Evolutionary conservation across 441 rosid species (phyloP).

Genomic region (Dalechampia spathulata): DNA sequence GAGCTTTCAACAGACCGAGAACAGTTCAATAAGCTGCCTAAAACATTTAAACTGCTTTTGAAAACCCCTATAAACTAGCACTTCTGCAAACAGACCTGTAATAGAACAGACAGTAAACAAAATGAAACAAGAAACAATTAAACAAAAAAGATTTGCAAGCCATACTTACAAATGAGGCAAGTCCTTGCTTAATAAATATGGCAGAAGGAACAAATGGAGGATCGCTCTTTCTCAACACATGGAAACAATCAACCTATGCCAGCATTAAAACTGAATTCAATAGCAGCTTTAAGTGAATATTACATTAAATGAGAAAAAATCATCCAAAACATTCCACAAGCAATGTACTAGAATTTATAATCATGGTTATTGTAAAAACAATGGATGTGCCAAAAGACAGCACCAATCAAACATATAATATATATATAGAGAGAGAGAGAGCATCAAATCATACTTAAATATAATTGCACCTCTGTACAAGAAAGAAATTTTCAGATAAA

Average conservation of each 20-base stretch:
- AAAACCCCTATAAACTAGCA: not conserved
- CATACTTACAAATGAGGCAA: conserved; percentile 76
- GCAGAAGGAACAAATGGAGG: conserved; percentile 84
- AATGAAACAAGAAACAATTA: not conserved
- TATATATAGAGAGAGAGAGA: not conserved
- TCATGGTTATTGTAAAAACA: not conserved
- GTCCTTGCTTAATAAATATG: conserved; percentile 88
- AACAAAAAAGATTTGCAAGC: conserved; percentile 8
- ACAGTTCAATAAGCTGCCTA: not conserved
- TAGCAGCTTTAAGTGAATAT: conserved; percentile 5
- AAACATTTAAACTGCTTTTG: no score
- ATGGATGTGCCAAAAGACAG: not conserved
- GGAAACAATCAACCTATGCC: conserved; percentile 95
- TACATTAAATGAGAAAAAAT: not conserved
- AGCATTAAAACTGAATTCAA: conserved; percentile 10
- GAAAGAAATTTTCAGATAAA: not conserved
- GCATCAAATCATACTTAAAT: conserved; percentile 2
- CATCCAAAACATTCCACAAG: not conserved
- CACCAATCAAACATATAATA: not conserved
- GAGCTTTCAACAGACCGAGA: no score
- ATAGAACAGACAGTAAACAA: conserved; percentile 2
- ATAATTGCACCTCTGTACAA: no score
- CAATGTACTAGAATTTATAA: not conserved
- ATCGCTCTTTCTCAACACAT: conserved; percentile 94
- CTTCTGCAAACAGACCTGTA: not conserved